Evolutionary conservation across 2,329 filamentous ascomycete species (phyloP), one percentile per base, ranked within the genome.

Genomic region (Aspergillus tubingensis): DNA sequence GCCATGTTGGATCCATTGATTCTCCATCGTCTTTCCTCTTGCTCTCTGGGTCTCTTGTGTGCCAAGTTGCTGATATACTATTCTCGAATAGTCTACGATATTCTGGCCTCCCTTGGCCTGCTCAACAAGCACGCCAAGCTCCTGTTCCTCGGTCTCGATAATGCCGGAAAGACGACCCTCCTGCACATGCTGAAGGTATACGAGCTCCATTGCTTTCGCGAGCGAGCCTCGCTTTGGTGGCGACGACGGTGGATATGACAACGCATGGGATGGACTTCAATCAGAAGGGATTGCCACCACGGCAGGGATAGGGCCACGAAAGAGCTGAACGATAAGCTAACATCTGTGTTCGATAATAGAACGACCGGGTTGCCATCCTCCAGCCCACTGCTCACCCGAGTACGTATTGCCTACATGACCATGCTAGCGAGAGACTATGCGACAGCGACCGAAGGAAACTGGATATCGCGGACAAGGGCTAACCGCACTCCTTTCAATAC

Each of bases 61-160:
- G 23, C 15, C 15, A 6, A n/a, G 27, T 51, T 50, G 23, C 48
- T 58, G 30, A 59, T 23, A 39, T 59, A 6, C 58, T 59, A 30
- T 49, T 5, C 36, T 21, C 25, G 61, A 72, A 77, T 68, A 92
- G 92, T 96, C 81, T 96, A 91, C 85, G 91, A 96, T 82, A 83
- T 96, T 71, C 87, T 96, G 73, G 91, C 92, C 72, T 91, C 88
- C 67, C 85, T 96, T 65, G 92, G 92, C 71, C 85, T 96, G 73
- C 84, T 94, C 68, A 96, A 96, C 87, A 96, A 96, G 86, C 91
- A 96, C 79, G 92, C 92, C 73, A 96, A 96, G 86, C 86, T 96
- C 62, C 86, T 96, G 61, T 96, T 96, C 82, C 87, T 96, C 66
- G 92, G 92, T 70, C 88, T 96, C 64, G 92, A 96, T 78, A 96